phyloP scores from a whole-genome alignment of 139 green algal species.

The Medakamo hakoo region DNA sequence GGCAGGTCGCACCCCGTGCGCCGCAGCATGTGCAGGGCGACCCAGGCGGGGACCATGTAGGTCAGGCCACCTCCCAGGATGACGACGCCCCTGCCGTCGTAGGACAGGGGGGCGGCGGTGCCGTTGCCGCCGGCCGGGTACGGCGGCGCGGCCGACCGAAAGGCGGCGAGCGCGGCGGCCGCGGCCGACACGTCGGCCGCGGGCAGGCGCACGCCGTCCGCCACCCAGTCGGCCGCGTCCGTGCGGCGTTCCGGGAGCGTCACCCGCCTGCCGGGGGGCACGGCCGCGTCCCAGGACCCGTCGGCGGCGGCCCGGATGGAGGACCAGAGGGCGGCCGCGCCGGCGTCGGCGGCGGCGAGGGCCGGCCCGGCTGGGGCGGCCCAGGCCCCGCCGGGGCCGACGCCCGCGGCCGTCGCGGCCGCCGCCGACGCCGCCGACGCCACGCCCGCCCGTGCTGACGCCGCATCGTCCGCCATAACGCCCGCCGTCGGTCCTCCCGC shows the following conservation, averaged over 20 bases:
- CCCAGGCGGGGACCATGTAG: constrained; percentile 32
- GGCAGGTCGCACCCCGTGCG: constrained; percentile 26
- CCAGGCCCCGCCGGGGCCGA: neutral
- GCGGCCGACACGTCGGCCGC: constrained; percentile 4
- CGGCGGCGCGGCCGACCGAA: constrained; percentile 10
- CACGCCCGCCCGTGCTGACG: neutral
- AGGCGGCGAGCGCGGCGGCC: constrained; percentile 3
- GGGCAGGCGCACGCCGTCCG: constrained; percentile 7
- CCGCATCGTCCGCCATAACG: neutral
- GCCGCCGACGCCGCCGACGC: neutral
- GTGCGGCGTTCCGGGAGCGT: constrained; percentile 1
- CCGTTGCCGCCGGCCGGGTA: constrained; percentile 6
- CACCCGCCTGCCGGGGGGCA: neutral
- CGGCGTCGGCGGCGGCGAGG: neutral
- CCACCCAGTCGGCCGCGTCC: constrained; percentile 13
- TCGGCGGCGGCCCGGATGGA: too few relatives aligned
- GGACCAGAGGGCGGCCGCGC: neutral
- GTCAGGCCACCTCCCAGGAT: constrained; percentile 22
- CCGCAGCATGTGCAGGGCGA: constrained; percentile 25
- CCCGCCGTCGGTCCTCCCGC: neutral
- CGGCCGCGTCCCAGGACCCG: constrained; percentile 10
- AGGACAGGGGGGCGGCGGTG: neutral
- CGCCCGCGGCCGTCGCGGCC: neutral
- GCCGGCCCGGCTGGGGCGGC: neutral
- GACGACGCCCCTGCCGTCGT: constrained; percentile 18